phyloP scores from a whole-genome alignment of 441 rosid genomes.

The Euphorbia corollata region DNA sequence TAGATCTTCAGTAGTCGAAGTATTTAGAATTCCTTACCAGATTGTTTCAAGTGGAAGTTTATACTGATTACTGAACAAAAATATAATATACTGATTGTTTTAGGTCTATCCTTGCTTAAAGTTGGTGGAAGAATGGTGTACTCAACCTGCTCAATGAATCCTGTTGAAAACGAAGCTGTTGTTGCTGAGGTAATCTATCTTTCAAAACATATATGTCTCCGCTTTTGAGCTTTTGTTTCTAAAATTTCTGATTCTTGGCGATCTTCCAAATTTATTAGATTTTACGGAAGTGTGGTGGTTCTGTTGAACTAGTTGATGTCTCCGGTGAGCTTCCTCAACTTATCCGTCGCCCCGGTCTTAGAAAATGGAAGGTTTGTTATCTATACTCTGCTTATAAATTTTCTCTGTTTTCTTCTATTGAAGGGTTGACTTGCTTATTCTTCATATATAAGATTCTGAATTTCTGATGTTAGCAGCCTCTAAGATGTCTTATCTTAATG shows the following conservation, averaged over 20 bases:
- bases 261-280: constrained; percentile 37
- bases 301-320: constrained; percentile 82
- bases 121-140: constrained; percentile 97
- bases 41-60: not conserved
- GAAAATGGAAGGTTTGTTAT: constrained; percentile 79
- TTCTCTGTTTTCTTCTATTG: not conserved
- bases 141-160: constrained; percentile 99
- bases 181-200: constrained; percentile 70
- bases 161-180: constrained; percentile 95
- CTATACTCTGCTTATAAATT: not conserved
- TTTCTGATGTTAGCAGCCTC: not conserved
- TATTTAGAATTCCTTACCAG: not conserved
- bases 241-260: not conserved
- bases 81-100: constrained; percentile 19
- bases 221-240: constrained; percentile 1
- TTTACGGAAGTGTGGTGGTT: constrained; percentile 63
- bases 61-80: not conserved
- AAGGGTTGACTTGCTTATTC: constrained; percentile 8
- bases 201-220: not conserved
- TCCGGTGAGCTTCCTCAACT: constrained; percentile 75
- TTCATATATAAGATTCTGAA: not conserved
- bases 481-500: not conserved
- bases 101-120: constrained; percentile 75
- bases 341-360: constrained; percentile 74
- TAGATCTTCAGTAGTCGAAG: not conserved